These are phyloP conservation scores for Pestalotiopsis fici DNA, from an alignment of 2,329 filamentous ascomycete genomes.

Conservation along the genomic window DNA sequence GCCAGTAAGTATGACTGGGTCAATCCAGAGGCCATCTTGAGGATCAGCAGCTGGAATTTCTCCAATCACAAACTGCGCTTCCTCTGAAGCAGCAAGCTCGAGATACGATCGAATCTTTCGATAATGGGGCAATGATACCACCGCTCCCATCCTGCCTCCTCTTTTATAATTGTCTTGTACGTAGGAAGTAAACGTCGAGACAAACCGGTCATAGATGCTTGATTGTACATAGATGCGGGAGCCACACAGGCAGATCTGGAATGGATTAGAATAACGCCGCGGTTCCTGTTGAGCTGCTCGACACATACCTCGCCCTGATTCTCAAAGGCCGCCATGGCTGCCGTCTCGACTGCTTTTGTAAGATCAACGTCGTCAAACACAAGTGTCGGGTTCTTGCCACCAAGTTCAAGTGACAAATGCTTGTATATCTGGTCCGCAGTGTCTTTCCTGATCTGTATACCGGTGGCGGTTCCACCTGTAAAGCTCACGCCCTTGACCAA, in stretches of 20 bases:
- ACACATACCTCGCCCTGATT: constrained; percentile 30
- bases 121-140: constrained; percentile 29
- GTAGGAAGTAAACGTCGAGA: constrained; percentile 19
- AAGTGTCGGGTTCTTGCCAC: constrained; percentile 54
- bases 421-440: constrained; percentile 32
- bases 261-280: background rate
- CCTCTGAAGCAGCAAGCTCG: constrained; percentile 20
- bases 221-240: constrained; percentile 55
- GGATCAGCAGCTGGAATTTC: constrained; percentile 16
- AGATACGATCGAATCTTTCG: constrained; percentile 27
- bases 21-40: constrained; percentile 26
- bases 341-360: constrained; percentile 54
- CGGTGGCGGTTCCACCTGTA: constrained; percentile 32
- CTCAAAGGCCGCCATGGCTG: constrained; percentile 29
- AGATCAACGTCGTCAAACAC: constrained; percentile 54
- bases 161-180: constrained; percentile 21
- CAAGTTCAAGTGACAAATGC: constrained; percentile 33
- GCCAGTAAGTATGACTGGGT: constrained; percentile 25
- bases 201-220: constrained; percentile 41
- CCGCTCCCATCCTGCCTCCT: constrained; percentile 25
- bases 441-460: constrained; percentile 29
- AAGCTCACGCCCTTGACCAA: constrained; percentile 31
- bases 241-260: constrained; percentile 31
- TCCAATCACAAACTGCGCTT: constrained; percentile 23
- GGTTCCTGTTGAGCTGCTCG: background rate